Evolutionary conservation across 2,329 filamentous ascomycete species (phyloP).

Genomic region (Monosporascus ibericus): DNA sequence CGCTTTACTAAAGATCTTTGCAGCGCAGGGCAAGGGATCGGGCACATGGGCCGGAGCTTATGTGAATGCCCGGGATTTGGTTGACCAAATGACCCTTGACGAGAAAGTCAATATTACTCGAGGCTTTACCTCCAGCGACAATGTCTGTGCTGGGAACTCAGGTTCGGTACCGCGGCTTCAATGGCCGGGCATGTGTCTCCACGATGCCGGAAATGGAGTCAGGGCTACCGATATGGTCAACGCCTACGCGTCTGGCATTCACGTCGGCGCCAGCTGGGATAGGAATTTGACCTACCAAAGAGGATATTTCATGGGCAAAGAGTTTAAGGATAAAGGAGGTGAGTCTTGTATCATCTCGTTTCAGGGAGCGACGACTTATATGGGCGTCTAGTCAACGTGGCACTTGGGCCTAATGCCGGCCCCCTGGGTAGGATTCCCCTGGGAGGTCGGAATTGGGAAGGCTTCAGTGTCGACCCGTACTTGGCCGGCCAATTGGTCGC

Average conservation of each 20-base stretch:
- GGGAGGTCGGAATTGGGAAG: slow-evolving; percentile 66
- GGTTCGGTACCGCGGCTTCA: slow-evolving; percentile 38
- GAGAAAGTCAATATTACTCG: slow-evolving; percentile 53
- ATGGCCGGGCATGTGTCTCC: slow-evolving; percentile 43
- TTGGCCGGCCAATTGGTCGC: slow-evolving; percentile 64
- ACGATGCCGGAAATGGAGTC: slow-evolving; percentile 44
- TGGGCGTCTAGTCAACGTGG: slow-evolving; percentile 39
- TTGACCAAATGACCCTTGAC: slow-evolving; percentile 57
- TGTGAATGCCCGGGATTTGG: slow-evolving; percentile 48
- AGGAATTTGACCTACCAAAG: slow-evolving; percentile 44
- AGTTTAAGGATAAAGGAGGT: slow-evolving; percentile 49
- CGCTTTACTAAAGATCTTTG: background rate
- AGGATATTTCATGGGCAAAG: slow-evolving; percentile 46
- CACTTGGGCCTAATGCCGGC: slow-evolving; percentile 63
- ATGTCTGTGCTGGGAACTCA: slow-evolving; percentile 41
- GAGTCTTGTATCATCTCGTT: slow-evolving; percentile 1
- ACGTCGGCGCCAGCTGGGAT: slow-evolving; percentile 49
- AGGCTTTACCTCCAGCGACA: slow-evolving; percentile 38
- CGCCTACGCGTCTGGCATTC: slow-evolving; percentile 41
- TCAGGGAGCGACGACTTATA: slow-evolving; percentile 3
- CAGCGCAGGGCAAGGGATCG: slow-evolving; percentile 26
- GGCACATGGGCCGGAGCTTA: slow-evolving; percentile 53
- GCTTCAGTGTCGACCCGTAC: slow-evolving; percentile 59
- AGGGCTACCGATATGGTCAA: slow-evolving; percentile 42
- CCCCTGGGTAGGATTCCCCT: slow-evolving; percentile 61